Conservation (phyloP, 352 stramenopile species). For the Thalassiosira oceanica region DNA sequence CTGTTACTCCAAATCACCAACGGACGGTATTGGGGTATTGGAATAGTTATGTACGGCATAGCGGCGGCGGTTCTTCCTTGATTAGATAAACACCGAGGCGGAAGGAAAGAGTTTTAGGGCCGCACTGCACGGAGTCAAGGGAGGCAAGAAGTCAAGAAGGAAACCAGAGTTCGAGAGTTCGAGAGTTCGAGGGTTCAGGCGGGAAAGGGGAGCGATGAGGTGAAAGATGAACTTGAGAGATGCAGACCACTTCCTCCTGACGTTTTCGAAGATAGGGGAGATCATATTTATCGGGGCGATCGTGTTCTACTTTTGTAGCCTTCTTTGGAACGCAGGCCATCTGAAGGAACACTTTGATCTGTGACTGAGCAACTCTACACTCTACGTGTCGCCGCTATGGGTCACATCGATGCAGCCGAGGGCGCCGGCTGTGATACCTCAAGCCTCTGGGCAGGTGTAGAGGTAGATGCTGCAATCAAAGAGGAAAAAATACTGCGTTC, state of each 20-base stretch:
- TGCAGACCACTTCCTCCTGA: neutral
- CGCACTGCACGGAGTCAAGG: too few species aligned
- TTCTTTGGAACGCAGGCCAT: conserved; percentile 20
- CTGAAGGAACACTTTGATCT: conserved; percentile 42
- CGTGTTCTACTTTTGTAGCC: conserved; percentile 15
- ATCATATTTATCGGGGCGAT: conserved; percentile 34
- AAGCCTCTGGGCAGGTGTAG: neutral
- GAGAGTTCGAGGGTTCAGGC: too few species aligned
- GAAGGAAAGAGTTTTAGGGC: too few species aligned
- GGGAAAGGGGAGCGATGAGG: too few species aligned
- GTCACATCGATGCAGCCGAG: neutral
- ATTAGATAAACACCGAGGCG: too few species aligned
- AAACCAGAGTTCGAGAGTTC: too few species aligned
- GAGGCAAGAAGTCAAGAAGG: too few species aligned
- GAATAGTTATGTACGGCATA: too few species aligned
- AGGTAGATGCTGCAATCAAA: neutral
- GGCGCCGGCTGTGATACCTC: too few species aligned
- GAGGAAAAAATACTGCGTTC: conserved; percentile 28
- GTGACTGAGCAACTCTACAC: conserved; percentile 5
- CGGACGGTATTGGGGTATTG: too few species aligned
- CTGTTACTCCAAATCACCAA: too few species aligned
- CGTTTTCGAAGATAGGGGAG: conserved; percentile 14
- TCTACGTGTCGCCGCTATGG: neutral
- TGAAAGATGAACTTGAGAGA: neutral
- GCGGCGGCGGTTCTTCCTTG: too few species aligned